These are phyloP conservation scores for Oidiodendron maius DNA, from an alignment of 495 filamentous ascomycete genomes.

Conservation along the genomic window DNA sequence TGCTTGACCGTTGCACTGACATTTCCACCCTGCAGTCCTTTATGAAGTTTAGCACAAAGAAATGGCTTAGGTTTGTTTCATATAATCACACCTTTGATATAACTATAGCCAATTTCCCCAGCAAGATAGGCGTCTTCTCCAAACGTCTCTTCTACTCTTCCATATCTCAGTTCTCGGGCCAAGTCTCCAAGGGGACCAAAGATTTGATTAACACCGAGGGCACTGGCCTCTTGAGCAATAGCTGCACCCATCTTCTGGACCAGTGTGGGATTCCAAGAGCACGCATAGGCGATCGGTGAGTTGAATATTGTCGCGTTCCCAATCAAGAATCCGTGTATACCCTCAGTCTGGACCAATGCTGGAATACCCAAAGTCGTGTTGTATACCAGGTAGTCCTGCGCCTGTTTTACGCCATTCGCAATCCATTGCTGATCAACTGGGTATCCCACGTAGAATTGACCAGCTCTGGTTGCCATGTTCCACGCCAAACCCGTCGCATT, in stretches of 20 bases:
- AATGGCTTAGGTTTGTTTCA: background rate
- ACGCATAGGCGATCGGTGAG: constrained; percentile 63
- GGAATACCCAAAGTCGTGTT: constrained; percentile 59
- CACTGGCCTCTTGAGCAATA: constrained; percentile 52
- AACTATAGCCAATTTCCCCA: constrained; percentile 28
- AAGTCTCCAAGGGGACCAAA: constrained; percentile 63
- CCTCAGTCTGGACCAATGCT: constrained; percentile 64
- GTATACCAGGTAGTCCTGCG: constrained; percentile 16
- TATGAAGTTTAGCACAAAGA: background rate
- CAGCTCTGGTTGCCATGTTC: constrained; percentile 57
- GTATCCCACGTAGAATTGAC: constrained; percentile 65
- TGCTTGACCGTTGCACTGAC: constrained; percentile 67
- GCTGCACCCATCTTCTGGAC: constrained; percentile 54
- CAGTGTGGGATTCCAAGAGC: constrained; percentile 55
- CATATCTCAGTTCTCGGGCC: constrained; percentile 61
- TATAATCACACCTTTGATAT: constrained; percentile 28
- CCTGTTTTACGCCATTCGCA: constrained; percentile 23
- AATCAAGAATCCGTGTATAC: constrained; percentile 64
- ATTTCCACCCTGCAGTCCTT: constrained; percentile 46
- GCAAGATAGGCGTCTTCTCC: constrained; percentile 58
- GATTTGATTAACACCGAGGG: constrained; percentile 60
- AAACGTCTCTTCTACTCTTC: constrained; percentile 63
- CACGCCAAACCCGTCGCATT: constrained; percentile 58
- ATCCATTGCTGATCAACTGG: constrained; percentile 58
- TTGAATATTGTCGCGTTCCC: constrained; percentile 73